Evolutionary conservation across 2,329 filamentous ascomycete genomes (phyloP).

Genomic region (Mycosphaerella arachidis): DNA sequence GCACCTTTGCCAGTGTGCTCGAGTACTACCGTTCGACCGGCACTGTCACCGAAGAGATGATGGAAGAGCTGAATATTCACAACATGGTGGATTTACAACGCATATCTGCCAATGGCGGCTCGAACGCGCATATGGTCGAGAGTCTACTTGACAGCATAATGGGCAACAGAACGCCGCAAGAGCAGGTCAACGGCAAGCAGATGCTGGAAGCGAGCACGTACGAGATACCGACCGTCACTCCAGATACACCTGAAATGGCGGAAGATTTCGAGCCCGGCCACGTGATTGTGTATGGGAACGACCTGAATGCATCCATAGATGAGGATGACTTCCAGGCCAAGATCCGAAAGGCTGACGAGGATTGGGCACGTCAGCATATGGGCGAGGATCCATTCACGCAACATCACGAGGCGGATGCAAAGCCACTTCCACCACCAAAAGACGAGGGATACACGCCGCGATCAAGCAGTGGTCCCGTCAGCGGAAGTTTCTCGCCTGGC

Average conservation of each 20-base stretch:
- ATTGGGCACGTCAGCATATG: conserved; percentile 30
- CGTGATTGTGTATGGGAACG: conserved; percentile 28
- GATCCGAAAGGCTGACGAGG: conserved; percentile 31
- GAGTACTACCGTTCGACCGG: conserved; percentile 31
- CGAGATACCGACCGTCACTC: conserved; percentile 29
- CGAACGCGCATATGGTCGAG: conserved; percentile 33
- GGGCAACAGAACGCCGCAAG: conserved; percentile 6
- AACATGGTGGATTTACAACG: conserved; percentile 31
- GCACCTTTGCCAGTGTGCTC: conserved; percentile 22
- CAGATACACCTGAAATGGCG: conserved; percentile 30
- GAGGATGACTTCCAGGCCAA: conserved; percentile 28
- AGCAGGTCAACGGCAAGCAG: conserved; percentile 15
- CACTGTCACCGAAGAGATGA: conserved; percentile 30
- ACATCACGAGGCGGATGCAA: conserved; percentile 30
- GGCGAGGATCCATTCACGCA: conserved; percentile 21
- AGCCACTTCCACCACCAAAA: conserved; percentile 43
- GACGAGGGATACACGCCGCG: conserved; percentile 36
- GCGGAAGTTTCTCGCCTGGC: conserved; percentile 18
- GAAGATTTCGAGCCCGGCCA: conserved; percentile 26
- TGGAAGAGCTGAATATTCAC: conserved; percentile 29
- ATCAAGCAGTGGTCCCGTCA: conserved; percentile 28
- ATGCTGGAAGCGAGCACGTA: conserved; percentile 23
- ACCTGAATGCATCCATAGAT: conserved; percentile 5
- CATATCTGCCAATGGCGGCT: conserved; percentile 31
- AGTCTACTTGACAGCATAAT: conserved; percentile 33